Conservation (phyloP, 2,329 filamentous ascomycete species). For the Sporothrix dimorphospora region DNA sequence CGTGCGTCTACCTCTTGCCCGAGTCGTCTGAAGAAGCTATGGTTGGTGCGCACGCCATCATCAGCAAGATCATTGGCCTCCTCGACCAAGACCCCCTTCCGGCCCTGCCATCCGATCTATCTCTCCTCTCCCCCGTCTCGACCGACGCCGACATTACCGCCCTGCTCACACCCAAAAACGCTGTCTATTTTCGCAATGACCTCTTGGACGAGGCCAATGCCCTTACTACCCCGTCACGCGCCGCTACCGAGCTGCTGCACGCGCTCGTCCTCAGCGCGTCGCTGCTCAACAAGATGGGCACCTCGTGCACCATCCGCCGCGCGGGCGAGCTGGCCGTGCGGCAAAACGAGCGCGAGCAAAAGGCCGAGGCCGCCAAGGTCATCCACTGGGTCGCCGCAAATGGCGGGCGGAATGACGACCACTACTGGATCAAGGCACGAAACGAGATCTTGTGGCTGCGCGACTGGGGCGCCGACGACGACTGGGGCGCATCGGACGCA, state of each 20-base stretch:
- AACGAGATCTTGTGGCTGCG: constrained; percentile 73
- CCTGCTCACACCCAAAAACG: constrained; percentile 47
- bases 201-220: constrained; percentile 64
- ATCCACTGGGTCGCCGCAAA: constrained; percentile 56
- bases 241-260: constrained; percentile 62
- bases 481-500: constrained; percentile 33
- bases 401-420: constrained; percentile 62
- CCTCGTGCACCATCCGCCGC: constrained; percentile 54
- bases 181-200: constrained; percentile 52
- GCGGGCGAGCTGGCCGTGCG: constrained; percentile 67
- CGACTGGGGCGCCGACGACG: constrained; percentile 65
- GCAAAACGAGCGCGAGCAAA: constrained; percentile 66
- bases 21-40: constrained; percentile 62
- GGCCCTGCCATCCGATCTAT: constrained; percentile 53
- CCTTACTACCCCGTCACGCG: constrained; percentile 63
- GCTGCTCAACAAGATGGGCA: constrained; percentile 56
- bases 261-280: constrained; percentile 65
- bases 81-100: constrained; percentile 63
- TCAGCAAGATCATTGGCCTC: constrained; percentile 61
- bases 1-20: constrained; percentile 68
- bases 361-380: constrained; percentile 60
- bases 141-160: constrained; percentile 34
- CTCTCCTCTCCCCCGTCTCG: constrained; percentile 49
- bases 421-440: constrained; percentile 64
- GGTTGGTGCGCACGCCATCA: constrained; percentile 61